These are phyloP conservation scores for Backusella macrospora DNA, from an alignment of 192 early-diverging fungal genomes.

Conservation along the genomic window DNA sequence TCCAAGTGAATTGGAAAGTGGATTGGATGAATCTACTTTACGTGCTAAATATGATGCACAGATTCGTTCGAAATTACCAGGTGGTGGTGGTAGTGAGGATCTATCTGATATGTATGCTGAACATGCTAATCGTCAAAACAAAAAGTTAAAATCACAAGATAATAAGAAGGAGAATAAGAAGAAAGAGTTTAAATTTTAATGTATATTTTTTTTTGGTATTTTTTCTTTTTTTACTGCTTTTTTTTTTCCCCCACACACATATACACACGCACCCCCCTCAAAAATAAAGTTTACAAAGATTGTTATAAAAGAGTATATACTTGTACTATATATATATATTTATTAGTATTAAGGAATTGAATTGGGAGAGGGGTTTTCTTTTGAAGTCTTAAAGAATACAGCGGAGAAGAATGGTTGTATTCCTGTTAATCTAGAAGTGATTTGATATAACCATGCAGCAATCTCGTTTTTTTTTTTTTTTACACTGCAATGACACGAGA, in stretches of 20 bases:
- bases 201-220: not conserved
- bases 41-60: conserved; percentile 79
- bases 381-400: too few relatives aligned
- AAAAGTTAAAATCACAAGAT: conserved; percentile 72
- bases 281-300: not conserved
- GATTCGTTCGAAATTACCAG: conserved; percentile 49
- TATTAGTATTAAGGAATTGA: too few relatives aligned
- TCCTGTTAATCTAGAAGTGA: too few relatives aligned
- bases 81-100: conserved; percentile 64
- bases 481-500: too few relatives aligned
- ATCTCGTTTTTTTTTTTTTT: too few relatives aligned
- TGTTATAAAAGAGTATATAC: too few relatives aligned
- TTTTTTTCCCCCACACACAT: too few relatives aligned
- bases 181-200: conserved; percentile 49
- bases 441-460: too few relatives aligned
- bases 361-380: too few relatives aligned
- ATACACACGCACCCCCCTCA: too few relatives aligned
- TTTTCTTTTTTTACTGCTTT: not conserved
- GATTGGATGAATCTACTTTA: conserved; percentile 73
- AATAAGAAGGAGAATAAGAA: conserved; percentile 42
- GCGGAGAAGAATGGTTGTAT: too few relatives aligned
- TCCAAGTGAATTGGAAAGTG: conserved; percentile 84
- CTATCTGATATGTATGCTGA: conserved; percentile 89
- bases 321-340: too few relatives aligned
- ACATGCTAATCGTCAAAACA: conserved; percentile 69